These are phyloP conservation scores for Pseudogymnoascus sp. DNA, from an alignment of 2,329 filamentous ascomycete genomes.

Conservation along the genomic window DNA sequence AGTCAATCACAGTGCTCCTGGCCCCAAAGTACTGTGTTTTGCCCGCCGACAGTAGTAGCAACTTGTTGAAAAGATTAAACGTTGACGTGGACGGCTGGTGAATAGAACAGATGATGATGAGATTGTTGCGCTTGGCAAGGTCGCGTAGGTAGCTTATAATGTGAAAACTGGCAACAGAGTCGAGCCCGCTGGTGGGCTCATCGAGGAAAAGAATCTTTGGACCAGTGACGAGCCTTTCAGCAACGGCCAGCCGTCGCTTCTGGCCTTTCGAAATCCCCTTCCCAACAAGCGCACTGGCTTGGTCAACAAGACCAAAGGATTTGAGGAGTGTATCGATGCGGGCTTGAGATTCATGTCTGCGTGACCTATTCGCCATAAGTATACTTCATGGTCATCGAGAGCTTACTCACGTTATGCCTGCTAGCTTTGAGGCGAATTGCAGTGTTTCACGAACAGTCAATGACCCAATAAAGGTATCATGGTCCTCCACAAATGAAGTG, in stretches of 20 bases:
- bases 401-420: constrained; percentile 34
- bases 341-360: not conserved
- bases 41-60: constrained; percentile 35
- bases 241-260: constrained; percentile 69
- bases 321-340: not conserved
- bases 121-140: constrained; percentile 59
- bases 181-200: constrained; percentile 40
- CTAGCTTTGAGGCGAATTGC: not conserved
- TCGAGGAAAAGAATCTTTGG: constrained; percentile 69
- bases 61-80: constrained; percentile 68
- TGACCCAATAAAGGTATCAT: too few relatives aligned
- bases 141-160: constrained; percentile 66
- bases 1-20: not conserved
- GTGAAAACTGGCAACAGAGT: constrained; percentile 68
- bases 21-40: not conserved
- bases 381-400: not conserved
- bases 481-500: too few relatives aligned
- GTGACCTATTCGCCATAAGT: not conserved
- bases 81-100: constrained; percentile 73
- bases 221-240: not conserved
- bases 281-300: constrained; percentile 57
- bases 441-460: too few relatives aligned
- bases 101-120: constrained; percentile 70
- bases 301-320: not conserved
- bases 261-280: constrained; percentile 80